Evolutionary conservation across 495 filamentous ascomycete genomes (phyloP).

Genomic region (Penicillium alfredii): DNA sequence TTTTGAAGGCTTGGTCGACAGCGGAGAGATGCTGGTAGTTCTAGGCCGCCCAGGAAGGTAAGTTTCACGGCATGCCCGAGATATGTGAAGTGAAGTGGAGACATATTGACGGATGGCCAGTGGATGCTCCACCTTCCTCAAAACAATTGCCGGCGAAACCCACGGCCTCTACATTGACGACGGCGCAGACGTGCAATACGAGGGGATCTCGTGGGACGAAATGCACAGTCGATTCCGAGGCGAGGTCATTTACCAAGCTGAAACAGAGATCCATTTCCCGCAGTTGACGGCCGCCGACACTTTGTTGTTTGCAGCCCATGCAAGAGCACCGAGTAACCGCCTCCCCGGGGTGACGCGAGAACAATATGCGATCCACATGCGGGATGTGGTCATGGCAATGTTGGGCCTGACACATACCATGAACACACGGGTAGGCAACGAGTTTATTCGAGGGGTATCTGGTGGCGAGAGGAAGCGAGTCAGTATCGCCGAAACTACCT

Average conservation of each 20-base stretch:
- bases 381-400: conserved; percentile 74
- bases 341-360: conserved; percentile 52
- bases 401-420: conserved; percentile 71
- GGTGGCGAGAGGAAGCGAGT: conserved; percentile 83
- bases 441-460: conserved; percentile 70
- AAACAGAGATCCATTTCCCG: conserved; percentile 79
- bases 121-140: conserved; percentile 74
- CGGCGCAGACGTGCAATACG: conserved; percentile 66
- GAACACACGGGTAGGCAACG: conserved; percentile 74
- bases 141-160: conserved; percentile 72
- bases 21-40: conserved; percentile 76
- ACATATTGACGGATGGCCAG: conserved; percentile 20
- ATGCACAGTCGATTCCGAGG: conserved; percentile 68
- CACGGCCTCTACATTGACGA: conserved; percentile 64
- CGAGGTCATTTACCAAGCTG: conserved; percentile 76
- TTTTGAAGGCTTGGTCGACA: conserved; percentile 70
- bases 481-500: conserved; percentile 66
- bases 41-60: conserved; percentile 65
- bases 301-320: conserved; percentile 66
- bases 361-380: conserved; percentile 57
- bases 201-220: conserved; percentile 46
- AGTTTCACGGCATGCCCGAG: conserved; percentile 11
- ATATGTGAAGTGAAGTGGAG: not conserved
- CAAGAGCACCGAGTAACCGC: conserved; percentile 58
- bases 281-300: conserved; percentile 75